Evolutionary conservation across 1,284 basidiomycete species (phyloP), one percentile per base, ranked within the genome.

Genomic region (Pholiota adiposa): DNA sequence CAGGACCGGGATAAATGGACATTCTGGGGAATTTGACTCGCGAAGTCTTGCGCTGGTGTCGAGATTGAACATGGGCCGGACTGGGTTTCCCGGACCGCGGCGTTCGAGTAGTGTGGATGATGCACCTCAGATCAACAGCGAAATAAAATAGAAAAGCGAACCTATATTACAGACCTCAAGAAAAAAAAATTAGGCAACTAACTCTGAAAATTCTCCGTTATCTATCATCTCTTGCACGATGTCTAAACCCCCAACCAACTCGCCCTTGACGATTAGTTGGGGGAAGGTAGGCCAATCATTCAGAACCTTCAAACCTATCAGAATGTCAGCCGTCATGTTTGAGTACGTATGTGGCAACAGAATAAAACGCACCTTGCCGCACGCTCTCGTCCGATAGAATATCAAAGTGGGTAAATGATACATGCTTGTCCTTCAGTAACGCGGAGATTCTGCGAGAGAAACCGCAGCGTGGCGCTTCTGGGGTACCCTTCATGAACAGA

Each of bases 241-340:
- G 73, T 99, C 97, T 70, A 97, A 88, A 31, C 97, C 97, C 25
- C 97, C 97, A 18, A 98, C 87, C 60, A 99, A 92, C 73, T 98
- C 96, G 44, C 96, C 96, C 33, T 93, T 86, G 23, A 98, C 83
- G 71, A 98, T 97, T 3, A 99, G 83, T 76, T 99, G 97, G 12
- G 97, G 97, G 73, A 94, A 96, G 3, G 97, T 99, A 3, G 97
- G 97, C 97, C 97, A 99, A 68, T 96, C 88, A 61, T 96, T 97
- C 54, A 84, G 63, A 44, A 73, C 76, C 67, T 87, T 87, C 49
- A 84, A 68, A n/a, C 79, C 80, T 82, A 58, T 25, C 51, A 40
- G 31, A 51, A 18, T 11, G 43, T 43, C 25, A 56, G 46, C 31
- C 18, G 43, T 23, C 29, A 54, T 4, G 27, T 44, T 46, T 25